Conservation (phyloP, 2,329 filamentous ascomycete genomes). For the Colletotrichum salicis region DNA sequence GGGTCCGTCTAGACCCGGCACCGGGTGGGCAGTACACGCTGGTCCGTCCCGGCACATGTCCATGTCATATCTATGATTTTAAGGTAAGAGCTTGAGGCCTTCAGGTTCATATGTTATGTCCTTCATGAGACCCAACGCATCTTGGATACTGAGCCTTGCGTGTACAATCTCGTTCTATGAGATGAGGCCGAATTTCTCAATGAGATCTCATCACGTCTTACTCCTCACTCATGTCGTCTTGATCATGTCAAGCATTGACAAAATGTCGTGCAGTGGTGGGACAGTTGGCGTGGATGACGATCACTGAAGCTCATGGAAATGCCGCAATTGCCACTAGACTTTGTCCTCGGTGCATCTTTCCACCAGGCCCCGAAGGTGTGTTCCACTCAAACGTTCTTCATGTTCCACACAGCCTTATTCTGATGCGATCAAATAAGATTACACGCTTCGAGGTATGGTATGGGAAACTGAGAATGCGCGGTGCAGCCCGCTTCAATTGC, state of each 20-base stretch:
- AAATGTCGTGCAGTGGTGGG: background rate
- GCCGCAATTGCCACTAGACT: background rate
- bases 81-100: background rate
- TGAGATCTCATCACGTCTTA: slow-evolving; percentile 8
- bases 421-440: background rate
- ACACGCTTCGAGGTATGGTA: background rate
- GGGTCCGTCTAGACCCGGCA: slow-evolving; percentile 1
- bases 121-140: background rate
- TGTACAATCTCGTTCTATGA: background rate
- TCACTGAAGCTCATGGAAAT: slow-evolving; percentile 2
- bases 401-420: background rate
- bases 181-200: background rate
- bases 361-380: background rate
- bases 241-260: background rate
- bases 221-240: background rate
- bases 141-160: background rate
- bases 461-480: background rate
- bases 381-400: background rate
- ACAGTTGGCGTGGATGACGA: slow-evolving; percentile 5
- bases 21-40: background rate
- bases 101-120: background rate
- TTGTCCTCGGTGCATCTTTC: background rate
- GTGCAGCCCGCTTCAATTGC: background rate
- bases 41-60: background rate
- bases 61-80: too few species aligned